Conservation (phyloP, 2,329 filamentous ascomycete species). For the Didymella segeticola region DNA sequence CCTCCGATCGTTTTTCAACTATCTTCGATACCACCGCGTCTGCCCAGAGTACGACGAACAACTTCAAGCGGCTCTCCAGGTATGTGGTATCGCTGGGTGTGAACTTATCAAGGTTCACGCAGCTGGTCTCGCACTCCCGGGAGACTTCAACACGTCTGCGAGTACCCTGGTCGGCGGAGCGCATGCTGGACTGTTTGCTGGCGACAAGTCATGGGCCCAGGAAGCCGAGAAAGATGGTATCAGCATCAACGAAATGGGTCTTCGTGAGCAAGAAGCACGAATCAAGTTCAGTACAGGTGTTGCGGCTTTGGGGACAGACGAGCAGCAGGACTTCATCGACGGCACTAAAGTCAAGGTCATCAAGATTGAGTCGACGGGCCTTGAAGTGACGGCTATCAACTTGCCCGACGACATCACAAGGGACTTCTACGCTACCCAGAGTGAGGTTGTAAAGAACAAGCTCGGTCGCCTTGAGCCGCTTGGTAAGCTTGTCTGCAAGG, state of each 20-base stretch:
- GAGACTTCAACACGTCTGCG: slow-evolving; percentile 80
- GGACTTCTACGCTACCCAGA: slow-evolving; percentile 55
- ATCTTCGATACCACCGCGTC: slow-evolving; percentile 82
- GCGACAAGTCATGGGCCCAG: slow-evolving; percentile 52
- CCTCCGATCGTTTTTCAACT: slow-evolving; percentile 86
- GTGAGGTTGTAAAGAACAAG: slow-evolving; percentile 46
- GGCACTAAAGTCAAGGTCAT: slow-evolving; percentile 25
- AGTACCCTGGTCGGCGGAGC: slow-evolving; percentile 70
- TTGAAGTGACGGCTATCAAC: slow-evolving; percentile 57
- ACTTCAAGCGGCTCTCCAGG: slow-evolving; percentile 67
- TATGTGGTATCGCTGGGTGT: slow-evolving; percentile 70
- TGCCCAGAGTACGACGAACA: slow-evolving; percentile 79
- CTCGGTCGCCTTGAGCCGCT: slow-evolving; percentile 55
- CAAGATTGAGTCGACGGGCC: slow-evolving; percentile 32
- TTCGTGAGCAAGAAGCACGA: slow-evolving; percentile 56
- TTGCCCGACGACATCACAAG: slow-evolving; percentile 53
- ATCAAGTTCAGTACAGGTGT: slow-evolving; percentile 60
- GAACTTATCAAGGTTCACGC: slow-evolving; percentile 70
- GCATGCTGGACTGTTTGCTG: slow-evolving; percentile 53
- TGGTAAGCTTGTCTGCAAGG: slow-evolving; percentile 61
- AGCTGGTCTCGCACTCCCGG: slow-evolving; percentile 67
- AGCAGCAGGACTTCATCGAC: slow-evolving; percentile 49
- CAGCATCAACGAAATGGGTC: slow-evolving; percentile 37
- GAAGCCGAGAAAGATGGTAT: slow-evolving; percentile 28
- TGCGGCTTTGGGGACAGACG: slow-evolving; percentile 53